Evolutionary conservation across 2,329 filamentous ascomycete genomes (phyloP), one percentile per base, ranked within the genome.

Genomic region (Nemania serpens): DNA sequence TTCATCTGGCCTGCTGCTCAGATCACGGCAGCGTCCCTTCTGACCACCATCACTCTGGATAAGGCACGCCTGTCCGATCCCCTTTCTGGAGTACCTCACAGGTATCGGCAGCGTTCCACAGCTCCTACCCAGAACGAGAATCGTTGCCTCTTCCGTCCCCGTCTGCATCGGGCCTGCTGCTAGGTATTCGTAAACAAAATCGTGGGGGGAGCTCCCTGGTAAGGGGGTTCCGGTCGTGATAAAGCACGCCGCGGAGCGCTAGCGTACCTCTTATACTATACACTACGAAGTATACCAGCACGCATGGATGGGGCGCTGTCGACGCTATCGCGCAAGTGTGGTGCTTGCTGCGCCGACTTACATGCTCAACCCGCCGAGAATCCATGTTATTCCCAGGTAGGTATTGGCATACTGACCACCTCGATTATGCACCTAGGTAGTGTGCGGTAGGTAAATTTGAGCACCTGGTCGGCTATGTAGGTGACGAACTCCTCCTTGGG

Each of bases 121-220:
- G 39, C 46, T 57, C 55, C 50, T 34, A 46, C 34, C 17, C 15
- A 49, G 22, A 46, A 36, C n/a, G 62, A 53, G 55, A 56, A 64
- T 64, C 59, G 45, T 64, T 64, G 25, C 62, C 61, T 43, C 37
- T 62, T 62, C 43, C 41, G 51, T 58, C 55, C 18, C 48, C 29
- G 17, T 52, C 49, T 61, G 58, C 59, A 57, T 57, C n/a, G 43
- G 55, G 55, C 39, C 60, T 36, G 50, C 51, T 43, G 33, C 42
- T 48, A 22, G 25, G 20, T 48, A 17, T 50, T 51, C 29, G 55
- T 48, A 39, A 58, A 29, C 48, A 50, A n/a, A 56, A 47, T 56
- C 59, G 54, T 59, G 51, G 62, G 61, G 58, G 51, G 25, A 29
- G 7, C 25, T 29, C 17, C 17, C 43, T 15, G n/a, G 20, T 25